phyloP scores from a whole-genome alignment of 176 grass and related monocot species.

The Aegilops bicornis region DNA sequence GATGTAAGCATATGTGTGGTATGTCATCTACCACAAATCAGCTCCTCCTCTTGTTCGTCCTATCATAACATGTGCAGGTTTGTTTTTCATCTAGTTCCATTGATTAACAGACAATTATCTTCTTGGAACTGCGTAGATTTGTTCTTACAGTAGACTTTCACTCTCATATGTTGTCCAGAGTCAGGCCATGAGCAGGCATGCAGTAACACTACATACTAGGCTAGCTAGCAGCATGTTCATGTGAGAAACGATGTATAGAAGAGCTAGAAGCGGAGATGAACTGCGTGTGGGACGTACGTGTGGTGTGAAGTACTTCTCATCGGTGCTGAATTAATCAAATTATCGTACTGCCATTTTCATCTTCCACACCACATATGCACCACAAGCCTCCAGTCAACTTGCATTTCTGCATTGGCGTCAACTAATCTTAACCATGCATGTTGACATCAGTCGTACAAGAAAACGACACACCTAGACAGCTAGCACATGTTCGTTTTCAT shows the following conservation, averaged over 20 bases:
- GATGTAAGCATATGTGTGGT: not conserved
- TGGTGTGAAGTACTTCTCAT: not conserved
- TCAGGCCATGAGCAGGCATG: not conserved
- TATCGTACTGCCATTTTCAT: not conserved
- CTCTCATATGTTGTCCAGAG: not conserved
- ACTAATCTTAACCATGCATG: not conserved
- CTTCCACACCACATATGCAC: not conserved
- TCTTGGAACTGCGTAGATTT: not conserved
- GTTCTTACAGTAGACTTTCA: not conserved
- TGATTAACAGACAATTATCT: not conserved
- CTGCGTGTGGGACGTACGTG: not conserved
- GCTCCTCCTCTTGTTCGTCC: not conserved
- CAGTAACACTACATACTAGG: not conserved
- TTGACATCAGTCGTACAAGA: not conserved
- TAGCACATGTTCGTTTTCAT: not conserved
- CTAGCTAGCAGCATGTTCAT: not conserved
- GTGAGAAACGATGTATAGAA: not conserved
- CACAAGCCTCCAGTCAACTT: not conserved
- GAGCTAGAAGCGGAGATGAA: not conserved
- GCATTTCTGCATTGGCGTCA: constrained; percentile 15
- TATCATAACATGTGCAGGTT: not conserved
- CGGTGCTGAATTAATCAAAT: not conserved
- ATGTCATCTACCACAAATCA: not conserved
- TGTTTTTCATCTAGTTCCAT: not conserved
- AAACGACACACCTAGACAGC: not conserved